These are phyloP conservation scores for Henningerozyma blattae DNA, from an alignment of 805 yeast genomes.

Conservation along the genomic window DNA sequence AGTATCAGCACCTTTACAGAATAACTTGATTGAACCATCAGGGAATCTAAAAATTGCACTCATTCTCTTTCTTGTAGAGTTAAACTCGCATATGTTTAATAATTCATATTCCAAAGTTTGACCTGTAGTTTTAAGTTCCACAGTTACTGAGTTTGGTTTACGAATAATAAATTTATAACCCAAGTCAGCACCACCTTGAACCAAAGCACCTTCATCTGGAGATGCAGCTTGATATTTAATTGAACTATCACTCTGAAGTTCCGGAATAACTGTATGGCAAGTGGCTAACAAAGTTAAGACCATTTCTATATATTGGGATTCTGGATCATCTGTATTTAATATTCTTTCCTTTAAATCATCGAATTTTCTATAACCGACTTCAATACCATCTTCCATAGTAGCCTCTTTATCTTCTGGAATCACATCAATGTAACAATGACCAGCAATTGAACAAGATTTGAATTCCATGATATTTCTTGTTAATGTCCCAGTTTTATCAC, in stretches of 20 bases:
- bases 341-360: slow-evolving; percentile 43
- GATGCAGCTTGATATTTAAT: slow-evolving; percentile 97
- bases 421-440: slow-evolving; percentile 73
- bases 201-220: slow-evolving; percentile 98
- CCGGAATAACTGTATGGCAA: slow-evolving; percentile 98
- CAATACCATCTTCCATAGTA: slow-evolving; percentile 64
- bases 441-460: slow-evolving; percentile 86
- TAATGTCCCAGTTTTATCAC: slow-evolving; percentile 95
- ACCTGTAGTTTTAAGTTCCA: slow-evolving; percentile 40
- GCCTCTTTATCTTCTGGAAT: slow-evolving; percentile 87
- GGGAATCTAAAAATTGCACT: slow-evolving; percentile 90
- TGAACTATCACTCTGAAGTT: slow-evolving; percentile 45
- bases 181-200: slow-evolving; percentile 84
- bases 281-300: slow-evolving; percentile 78
- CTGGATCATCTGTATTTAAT: slow-evolving; percentile 28
- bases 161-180: slow-evolving; percentile 81
- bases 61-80: slow-evolving; percentile 96
- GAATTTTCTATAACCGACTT: slow-evolving; percentile 66
- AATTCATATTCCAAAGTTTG: slow-evolving; percentile 55
- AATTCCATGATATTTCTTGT: slow-evolving; percentile 96
- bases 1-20: slow-evolving; percentile 96
- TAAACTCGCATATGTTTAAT: slow-evolving; percentile 87
- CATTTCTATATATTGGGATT: slow-evolving; percentile 47
- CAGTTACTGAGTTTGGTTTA: slow-evolving; percentile 69
- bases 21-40: slow-evolving; percentile 78